A percentile compares a stretch with the other conserved stretches of the same genome.
Evolutionary conservation across 176 grass and related monocot species (phyloP).

Genomic region (Rhynchospora breviuscula): DNA sequence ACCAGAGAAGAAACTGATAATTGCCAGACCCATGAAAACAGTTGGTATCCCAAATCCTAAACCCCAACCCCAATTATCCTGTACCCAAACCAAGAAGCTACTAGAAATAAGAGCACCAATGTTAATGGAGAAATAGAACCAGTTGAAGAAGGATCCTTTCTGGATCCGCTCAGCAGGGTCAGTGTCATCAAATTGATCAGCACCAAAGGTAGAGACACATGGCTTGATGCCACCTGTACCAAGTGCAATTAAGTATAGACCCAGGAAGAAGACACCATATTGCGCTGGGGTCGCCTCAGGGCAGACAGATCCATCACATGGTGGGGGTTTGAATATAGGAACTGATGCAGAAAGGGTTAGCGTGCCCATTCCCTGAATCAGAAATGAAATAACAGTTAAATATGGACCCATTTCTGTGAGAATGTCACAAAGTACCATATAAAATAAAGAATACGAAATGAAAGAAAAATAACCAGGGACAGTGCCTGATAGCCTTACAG

Average conservation of each 20-base stretch:
- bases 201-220: slow-evolving; percentile 82
- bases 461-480: neutral
- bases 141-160: slow-evolving; percentile 92
- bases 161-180: slow-evolving; percentile 59
- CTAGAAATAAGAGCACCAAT: slow-evolving; percentile 90
- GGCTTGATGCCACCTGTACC: slow-evolving; percentile 92
- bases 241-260: slow-evolving; percentile 77
- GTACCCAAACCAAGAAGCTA: slow-evolving; percentile 86
- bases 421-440: slow-evolving; percentile 1
- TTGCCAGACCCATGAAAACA: slow-evolving; percentile 75
- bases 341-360: slow-evolving; percentile 76
- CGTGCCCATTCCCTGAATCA: slow-evolving; percentile 59
- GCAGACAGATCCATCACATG: slow-evolving; percentile 60
- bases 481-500: neutral
- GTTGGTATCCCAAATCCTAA: slow-evolving; percentile 80
- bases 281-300: slow-evolving; percentile 53
- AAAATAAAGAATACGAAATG: neutral
- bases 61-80: slow-evolving; percentile 91
- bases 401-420: neutral
- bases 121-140: slow-evolving; percentile 91
- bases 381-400: slow-evolving; percentile 26
- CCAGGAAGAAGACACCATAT: slow-evolving; percentile 74
- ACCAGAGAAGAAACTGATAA: slow-evolving; percentile 81
- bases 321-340: slow-evolving; percentile 57
- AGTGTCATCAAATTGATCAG: slow-evolving; percentile 90